Evolutionary conservation across 495 filamentous ascomycete genomes (phyloP), one percentile per base, ranked within the genome.

Genomic region (Barbatosphaeria neglecta): DNA sequence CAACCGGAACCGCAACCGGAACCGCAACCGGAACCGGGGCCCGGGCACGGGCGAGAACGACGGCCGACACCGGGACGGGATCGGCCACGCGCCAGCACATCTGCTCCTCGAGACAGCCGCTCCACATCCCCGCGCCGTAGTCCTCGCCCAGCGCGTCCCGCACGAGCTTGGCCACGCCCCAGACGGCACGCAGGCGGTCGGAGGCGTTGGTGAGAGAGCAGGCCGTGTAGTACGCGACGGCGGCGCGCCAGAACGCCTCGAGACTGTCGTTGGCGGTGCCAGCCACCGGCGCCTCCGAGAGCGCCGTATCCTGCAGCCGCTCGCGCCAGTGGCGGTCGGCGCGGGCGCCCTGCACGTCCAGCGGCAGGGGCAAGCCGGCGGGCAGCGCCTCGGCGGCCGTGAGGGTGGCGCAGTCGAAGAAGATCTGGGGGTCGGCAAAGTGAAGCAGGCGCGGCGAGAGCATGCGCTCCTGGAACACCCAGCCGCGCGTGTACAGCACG

Each of bases 381-480:
- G 50, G 50, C 4, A 52, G 33, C 3, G 37, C 17, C 22, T 48
- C 50, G 25, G 39, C 40, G 0, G 50, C 45, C 11, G 41, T 45
- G 20, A 48, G 5, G 13, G 45, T 52, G 17, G 44, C 45, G 33
- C 61, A 65, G 49, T 65, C 52, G 58, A 58, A 65, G 46, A 54
- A 55, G 9, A 65, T 23, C 38, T 65, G 53, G 19, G 22, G 24
- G 6, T 11, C 1, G 17, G 51, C 41, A 44, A 58, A 65, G 43
- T 56, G 53, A 1, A 65, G 33, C 9, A 50, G 42, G 2, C 60
- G 51, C 0, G 55, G 50, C 4, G 60, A 37, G 11, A 65, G 54
- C 15, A 63, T 25, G n/a, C 56, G 50, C 44, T 65, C 62, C 42
- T 65, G 60, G 10, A 59, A 49, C 18, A 55, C 57, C 62, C 62